Percentiles rank a stretch among this genome's conserved stretches.
These are phyloP conservation scores for Cystobasidiaceae sp. DNA, from an alignment of 1,284 basidiomycete genomes.

Conservation along the genomic window DNA sequence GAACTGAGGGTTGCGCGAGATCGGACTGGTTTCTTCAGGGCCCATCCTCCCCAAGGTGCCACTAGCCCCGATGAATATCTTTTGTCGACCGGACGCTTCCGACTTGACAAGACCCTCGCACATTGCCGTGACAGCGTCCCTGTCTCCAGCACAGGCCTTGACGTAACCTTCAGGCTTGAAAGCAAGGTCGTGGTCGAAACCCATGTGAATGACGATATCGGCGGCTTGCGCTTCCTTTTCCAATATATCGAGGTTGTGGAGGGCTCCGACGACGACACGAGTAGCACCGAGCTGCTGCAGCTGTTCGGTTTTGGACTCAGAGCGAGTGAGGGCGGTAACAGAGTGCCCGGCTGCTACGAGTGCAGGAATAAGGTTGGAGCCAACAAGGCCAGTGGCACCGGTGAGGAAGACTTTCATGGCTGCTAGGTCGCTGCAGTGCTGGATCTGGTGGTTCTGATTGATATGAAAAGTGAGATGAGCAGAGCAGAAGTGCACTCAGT, in stretches of 20 bases:
- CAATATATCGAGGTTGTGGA: background rate
- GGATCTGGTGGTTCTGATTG: too few species aligned
- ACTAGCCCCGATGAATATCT: background rate
- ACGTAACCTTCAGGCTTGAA: background rate
- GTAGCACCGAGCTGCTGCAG: background rate
- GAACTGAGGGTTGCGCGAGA: background rate
- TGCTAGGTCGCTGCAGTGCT: too few species aligned
- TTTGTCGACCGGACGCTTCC: background rate
- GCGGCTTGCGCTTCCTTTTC: background rate
- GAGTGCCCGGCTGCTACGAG: background rate
- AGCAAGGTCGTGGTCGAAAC: background rate
- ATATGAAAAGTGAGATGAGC: too few species aligned
- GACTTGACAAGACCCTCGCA: background rate
- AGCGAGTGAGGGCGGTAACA: background rate
- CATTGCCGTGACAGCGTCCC: background rate
- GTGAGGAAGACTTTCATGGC: too few species aligned
- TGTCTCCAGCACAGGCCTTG: background rate
- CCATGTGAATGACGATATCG: background rate
- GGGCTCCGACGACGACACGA: background rate
- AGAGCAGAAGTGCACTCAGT: too few species aligned
- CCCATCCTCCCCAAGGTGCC: background rate
- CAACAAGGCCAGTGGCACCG: slow-evolving; percentile 2
- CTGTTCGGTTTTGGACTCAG: background rate
- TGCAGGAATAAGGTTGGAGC: background rate
- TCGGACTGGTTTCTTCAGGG: background rate